Percentiles rank a stretch among this genome's conserved stretches.
phyloP scores from a whole-genome alignment of 2,329 filamentous ascomycete species.

The Talaromyces funiculosus region DNA sequence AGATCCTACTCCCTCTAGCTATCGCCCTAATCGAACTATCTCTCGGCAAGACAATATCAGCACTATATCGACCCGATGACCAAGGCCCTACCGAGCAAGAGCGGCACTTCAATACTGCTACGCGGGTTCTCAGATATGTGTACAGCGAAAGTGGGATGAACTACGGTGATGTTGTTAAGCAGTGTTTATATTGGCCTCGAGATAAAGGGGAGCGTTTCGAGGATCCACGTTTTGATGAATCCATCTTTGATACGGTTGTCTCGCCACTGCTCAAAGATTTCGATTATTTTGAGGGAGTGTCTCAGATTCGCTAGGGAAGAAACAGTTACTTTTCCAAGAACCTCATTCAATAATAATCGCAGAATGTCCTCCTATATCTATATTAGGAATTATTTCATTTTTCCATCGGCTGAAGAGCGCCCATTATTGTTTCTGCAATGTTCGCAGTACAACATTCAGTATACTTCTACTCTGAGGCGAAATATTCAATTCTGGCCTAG shows the following conservation, averaged over 20 bases:
- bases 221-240: neutral
- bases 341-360: neutral
- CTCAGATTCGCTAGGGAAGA: neutral
- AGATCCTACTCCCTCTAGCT: conserved; percentile 15
- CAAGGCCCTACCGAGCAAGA: conserved; percentile 13
- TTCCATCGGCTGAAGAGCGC: neutral
- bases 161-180: conserved; percentile 11
- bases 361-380: neutral
- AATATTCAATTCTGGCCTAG: neutral
- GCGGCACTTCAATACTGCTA: conserved; percentile 19
- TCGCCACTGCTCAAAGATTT: neutral
- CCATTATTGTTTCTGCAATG: too few relatives aligned
- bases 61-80: conserved; percentile 15
- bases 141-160: conserved; percentile 17
- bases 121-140: conserved; percentile 14
- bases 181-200: conserved; percentile 14
- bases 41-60: conserved; percentile 16
- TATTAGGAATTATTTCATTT: neutral
- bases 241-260: neutral
- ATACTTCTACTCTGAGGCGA: too few relatives aligned
- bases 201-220: neutral
- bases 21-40: conserved; percentile 18
- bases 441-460: too few relatives aligned
- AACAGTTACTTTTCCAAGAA: neutral
- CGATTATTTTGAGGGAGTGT: neutral